phyloP scores from a whole-genome alignment of 2,329 filamentous ascomycete species.

The Pseudogymnoascus sp. region DNA sequence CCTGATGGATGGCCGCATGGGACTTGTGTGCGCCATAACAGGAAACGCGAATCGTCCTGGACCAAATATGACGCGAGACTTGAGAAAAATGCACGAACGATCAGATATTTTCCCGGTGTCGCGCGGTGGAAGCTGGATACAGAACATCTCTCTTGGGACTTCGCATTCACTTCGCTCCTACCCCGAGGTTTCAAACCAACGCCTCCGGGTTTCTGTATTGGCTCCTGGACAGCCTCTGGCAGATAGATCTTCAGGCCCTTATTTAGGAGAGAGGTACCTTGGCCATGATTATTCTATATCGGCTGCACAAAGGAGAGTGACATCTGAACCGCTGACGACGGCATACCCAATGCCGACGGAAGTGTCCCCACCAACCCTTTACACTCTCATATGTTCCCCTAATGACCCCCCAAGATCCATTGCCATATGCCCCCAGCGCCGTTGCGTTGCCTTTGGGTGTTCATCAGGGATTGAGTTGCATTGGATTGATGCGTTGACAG shows the following conservation, averaged over 20 bases:
- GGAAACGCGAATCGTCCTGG: constrained; percentile 18
- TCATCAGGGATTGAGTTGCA: constrained; percentile 54
- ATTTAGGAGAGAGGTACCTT: not conserved
- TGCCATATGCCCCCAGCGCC: constrained; percentile 55
- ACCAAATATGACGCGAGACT: not conserved
- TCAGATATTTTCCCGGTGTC: not conserved
- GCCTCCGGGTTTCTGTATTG: not conserved
- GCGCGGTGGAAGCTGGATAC: not conserved
- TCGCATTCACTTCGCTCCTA: not conserved
- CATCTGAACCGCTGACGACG: not conserved
- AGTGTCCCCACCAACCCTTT: constrained; percentile 26
- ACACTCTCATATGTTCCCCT: constrained; percentile 47
- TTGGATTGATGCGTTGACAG: constrained; percentile 41
- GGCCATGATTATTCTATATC: not conserved
- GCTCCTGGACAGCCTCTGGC: not conserved
- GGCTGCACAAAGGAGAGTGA: not conserved
- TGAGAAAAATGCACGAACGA: constrained; percentile 1
- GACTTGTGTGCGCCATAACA: constrained; percentile 50
- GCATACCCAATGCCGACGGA: constrained; percentile 24
- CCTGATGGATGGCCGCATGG: constrained; percentile 50
- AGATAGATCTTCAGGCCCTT: not conserved
- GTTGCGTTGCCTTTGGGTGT: constrained; percentile 58
- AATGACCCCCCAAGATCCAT: constrained; percentile 58
- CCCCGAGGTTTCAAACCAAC: not conserved
- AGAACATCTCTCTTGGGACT: not conserved